Evolutionary conservation across 2,329 filamentous ascomycete genomes (phyloP).

Genomic region (Arthrobotrys conoides): DNA sequence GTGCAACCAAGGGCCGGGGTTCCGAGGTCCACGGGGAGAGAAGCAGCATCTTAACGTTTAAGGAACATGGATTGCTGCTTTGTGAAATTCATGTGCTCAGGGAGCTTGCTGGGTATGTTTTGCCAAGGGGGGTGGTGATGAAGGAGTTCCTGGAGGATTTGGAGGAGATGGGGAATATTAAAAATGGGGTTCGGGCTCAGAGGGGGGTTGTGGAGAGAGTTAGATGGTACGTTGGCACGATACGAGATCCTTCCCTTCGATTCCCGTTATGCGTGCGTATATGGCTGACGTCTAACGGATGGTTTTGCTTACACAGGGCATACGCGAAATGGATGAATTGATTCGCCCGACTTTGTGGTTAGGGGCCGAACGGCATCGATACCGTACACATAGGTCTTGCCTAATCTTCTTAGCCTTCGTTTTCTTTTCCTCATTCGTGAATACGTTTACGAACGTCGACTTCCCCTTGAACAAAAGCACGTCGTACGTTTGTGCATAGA

Average conservation of each 20-base stretch:
- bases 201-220: slow-evolving; percentile 84
- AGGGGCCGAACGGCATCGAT: not conserved
- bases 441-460: not conserved
- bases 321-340: slow-evolving; percentile 59
- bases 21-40: slow-evolving; percentile 18
- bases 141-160: slow-evolving; percentile 91
- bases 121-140: slow-evolving; percentile 79
- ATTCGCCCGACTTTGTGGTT: slow-evolving; percentile 18
- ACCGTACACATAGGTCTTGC: not conserved
- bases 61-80: slow-evolving; percentile 89
- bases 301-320: slow-evolving; percentile 29
- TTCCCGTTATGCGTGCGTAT: slow-evolving; percentile 1
- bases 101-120: slow-evolving; percentile 75
- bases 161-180: slow-evolving; percentile 84
- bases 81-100: slow-evolving; percentile 90
- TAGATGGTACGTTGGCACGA: slow-evolving; percentile 79
- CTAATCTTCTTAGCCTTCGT: not conserved
- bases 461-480: not conserved
- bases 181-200: slow-evolving; percentile 82
- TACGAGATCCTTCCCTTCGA: not conserved
- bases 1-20: slow-evolving; percentile 66
- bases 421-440: not conserved
- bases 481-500: slow-evolving; percentile 3
- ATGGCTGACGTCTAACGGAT: not conserved
- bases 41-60: slow-evolving; percentile 79